A percentile compares a stretch with the other conserved stretches of the same genome.
Conservation (phyloP, 768 basidiomycete genomes). For the Pisolithus albus region DNA sequence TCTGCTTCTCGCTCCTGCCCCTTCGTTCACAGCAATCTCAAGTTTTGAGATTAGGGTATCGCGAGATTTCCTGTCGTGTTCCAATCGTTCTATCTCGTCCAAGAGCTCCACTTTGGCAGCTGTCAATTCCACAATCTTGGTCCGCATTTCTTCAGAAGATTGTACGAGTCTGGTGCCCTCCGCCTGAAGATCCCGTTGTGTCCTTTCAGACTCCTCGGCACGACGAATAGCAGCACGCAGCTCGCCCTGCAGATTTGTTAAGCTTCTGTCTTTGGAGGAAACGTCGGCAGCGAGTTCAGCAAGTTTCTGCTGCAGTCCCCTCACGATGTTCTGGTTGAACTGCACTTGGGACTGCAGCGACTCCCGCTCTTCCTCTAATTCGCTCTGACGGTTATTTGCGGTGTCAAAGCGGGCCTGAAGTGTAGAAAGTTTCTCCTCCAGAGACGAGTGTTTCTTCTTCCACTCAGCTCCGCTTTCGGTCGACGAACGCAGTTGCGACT, state of each 20-base stretch:
- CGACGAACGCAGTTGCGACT: conserved; percentile 37
- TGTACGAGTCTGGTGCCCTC: conserved; percentile 77
- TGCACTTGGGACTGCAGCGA: conserved; percentile 43
- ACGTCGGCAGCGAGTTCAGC: conserved; percentile 49
- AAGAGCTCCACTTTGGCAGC: conserved; percentile 60
- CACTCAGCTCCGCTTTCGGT: conserved; percentile 41
- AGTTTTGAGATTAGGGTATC: conserved; percentile 56
- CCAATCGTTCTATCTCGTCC: conserved; percentile 55
- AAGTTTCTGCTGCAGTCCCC: conserved; percentile 55
- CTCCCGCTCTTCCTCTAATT: conserved; percentile 43
- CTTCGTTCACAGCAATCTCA: conserved; percentile 51
- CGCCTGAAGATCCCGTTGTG: conserved; percentile 62
- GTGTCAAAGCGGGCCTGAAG: conserved; percentile 39
- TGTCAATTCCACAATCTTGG: conserved; percentile 79
- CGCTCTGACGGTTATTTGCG: conserved; percentile 40
- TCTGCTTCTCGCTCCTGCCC: conserved; percentile 44
- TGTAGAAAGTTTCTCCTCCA: conserved; percentile 36
- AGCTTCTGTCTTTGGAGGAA: conserved; percentile 43
- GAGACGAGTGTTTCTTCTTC: conserved; percentile 40
- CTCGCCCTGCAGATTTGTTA: conserved; percentile 60
- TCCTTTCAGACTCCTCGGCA: conserved; percentile 68
- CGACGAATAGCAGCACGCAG: conserved; percentile 57
- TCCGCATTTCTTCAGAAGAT: conserved; percentile 79
- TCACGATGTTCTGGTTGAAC: conserved; percentile 39
- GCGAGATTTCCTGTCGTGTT: conserved; percentile 46